These are phyloP conservation scores for Ramalina peruviana DNA, from an alignment of 495 filamentous ascomycete genomes.

Conservation along the genomic window DNA sequence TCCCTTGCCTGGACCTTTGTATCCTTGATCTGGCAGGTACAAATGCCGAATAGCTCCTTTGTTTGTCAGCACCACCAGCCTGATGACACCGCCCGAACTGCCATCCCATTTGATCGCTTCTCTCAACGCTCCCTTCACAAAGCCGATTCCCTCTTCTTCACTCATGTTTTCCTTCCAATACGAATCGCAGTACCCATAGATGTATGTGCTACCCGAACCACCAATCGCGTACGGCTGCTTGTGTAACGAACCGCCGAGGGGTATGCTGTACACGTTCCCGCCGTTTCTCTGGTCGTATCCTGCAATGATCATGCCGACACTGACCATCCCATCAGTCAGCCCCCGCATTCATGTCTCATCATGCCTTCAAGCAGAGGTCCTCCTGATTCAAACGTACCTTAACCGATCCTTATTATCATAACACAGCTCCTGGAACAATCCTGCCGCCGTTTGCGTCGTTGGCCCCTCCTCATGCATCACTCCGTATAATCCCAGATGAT, in stretches of 20 bases:
- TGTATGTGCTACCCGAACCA: slow-evolving; percentile 95
- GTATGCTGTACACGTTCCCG: slow-evolving; percentile 94
- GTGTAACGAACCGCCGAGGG: slow-evolving; percentile 90
- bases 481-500: slow-evolving; percentile 85
- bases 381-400: slow-evolving; percentile 36
- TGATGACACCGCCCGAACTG: slow-evolving; percentile 93
- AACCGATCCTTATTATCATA: slow-evolving; percentile 92
- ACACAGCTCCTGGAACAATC: slow-evolving; percentile 93
- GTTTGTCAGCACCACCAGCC: slow-evolving; percentile 87
- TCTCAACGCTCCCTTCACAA: slow-evolving; percentile 76
- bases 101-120: slow-evolving; percentile 99
- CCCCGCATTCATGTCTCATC: background rate
- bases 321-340: slow-evolving; percentile 19
- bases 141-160: slow-evolving; percentile 80
- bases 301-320: slow-evolving; percentile 94
- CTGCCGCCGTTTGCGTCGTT: slow-evolving; percentile 84
- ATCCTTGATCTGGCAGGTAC: slow-evolving; percentile 78
- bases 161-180: slow-evolving; percentile 95
- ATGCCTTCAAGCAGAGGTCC: background rate
- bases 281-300: slow-evolving; percentile 89
- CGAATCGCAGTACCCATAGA: slow-evolving; percentile 95
- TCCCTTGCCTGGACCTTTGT: slow-evolving; percentile 47
- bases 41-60: slow-evolving; percentile 78
- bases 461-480: slow-evolving; percentile 76
- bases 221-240: slow-evolving; percentile 94